phyloP scores from a whole-genome alignment of 2,329 filamentous ascomycete species.

The Pyrenochaeta sp. region DNA sequence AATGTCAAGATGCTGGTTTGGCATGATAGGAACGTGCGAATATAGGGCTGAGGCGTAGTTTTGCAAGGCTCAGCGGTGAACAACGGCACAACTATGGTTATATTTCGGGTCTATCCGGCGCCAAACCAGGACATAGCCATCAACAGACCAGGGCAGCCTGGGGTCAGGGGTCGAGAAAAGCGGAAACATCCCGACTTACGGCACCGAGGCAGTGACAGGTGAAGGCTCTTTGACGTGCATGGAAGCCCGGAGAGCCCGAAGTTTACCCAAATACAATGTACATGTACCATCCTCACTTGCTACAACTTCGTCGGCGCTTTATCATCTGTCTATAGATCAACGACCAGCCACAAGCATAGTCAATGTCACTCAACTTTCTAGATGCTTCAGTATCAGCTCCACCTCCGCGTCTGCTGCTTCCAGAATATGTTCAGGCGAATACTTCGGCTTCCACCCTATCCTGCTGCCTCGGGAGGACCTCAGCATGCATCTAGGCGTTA shows the following conservation, averaged over 20 bases:
- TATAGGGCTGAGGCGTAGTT: neutral
- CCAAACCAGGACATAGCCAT: neutral
- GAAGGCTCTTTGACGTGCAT: no score
- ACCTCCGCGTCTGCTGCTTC: slow-evolving; percentile 58
- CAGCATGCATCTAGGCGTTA: slow-evolving; percentile 52
- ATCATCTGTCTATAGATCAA: no score
- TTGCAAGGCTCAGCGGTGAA: neutral
- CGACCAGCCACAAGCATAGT: no score
- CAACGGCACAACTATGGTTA: neutral
- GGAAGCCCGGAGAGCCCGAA: no score
- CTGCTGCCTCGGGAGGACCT: slow-evolving; percentile 51
- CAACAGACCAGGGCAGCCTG: neutral
- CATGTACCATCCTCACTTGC: no score
- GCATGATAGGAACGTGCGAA: neutral
- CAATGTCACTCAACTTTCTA: neutral
- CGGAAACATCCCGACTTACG: no score
- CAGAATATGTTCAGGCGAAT: slow-evolving; percentile 56
- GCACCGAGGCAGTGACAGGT: no score
- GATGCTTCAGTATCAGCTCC: slow-evolving; percentile 49
- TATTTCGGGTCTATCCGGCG: slow-evolving; percentile 11
- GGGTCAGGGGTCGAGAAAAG: neutral
- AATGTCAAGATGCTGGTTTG: neutral
- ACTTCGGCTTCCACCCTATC: slow-evolving; percentile 59
- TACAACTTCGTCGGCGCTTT: no score
- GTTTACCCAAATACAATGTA: no score